Base-by-base conservation (phyloP, 2,329 filamentous ascomycete species). In the Penicillium psychrosexuale region DNA sequence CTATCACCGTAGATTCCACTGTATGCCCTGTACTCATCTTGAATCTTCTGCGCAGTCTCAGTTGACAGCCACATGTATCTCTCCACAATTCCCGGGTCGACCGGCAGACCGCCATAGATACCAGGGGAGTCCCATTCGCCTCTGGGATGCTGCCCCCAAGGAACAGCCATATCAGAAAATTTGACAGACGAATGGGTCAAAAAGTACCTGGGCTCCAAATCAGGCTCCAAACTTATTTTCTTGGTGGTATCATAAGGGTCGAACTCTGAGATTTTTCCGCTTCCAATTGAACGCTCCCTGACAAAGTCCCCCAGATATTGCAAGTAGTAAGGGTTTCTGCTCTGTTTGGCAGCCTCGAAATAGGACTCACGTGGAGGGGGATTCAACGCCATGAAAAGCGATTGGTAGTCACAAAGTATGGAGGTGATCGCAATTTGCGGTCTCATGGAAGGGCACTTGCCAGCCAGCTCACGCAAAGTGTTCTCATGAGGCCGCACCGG, bases 311-410 rank as follows among this genome's bases (percentile, higher is more conserved):
- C 50, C 2, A 61, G 44, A 22, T 59, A 56, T 48, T 57, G 6
- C 5, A 53, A 47, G 53, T 59, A 61, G 34, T 52, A 59, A 19
- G 59, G 57, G 19, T 59, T 61, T 42, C 31, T 13, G 31, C 57
- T 57, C 28, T 30, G 51, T n/a, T 22, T 54, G 8, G 57, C 59
- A 46, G 59, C 59, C 45, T 31, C 47, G 34, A 28, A 57, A 1
- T 53, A 44, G 17, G 51, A 47, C 28, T 31, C 34, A 28, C 34
- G n/a, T 22, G 44, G 48, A 22, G 40, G 48, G 33, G 53, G 47
- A 13, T 48, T 49, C 39, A 57, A 42, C 0, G 9, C 1, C 6
- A 33, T 3, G 28, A 58, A 60, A 24, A 55, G 31, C 42, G 30
- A 36, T 19, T 51, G 15, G 46, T 61, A 59, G 34, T 57, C 49